phyloP scores from a whole-genome alignment of 768 basidiomycete species.

The Infundibulicybe gibba region DNA sequence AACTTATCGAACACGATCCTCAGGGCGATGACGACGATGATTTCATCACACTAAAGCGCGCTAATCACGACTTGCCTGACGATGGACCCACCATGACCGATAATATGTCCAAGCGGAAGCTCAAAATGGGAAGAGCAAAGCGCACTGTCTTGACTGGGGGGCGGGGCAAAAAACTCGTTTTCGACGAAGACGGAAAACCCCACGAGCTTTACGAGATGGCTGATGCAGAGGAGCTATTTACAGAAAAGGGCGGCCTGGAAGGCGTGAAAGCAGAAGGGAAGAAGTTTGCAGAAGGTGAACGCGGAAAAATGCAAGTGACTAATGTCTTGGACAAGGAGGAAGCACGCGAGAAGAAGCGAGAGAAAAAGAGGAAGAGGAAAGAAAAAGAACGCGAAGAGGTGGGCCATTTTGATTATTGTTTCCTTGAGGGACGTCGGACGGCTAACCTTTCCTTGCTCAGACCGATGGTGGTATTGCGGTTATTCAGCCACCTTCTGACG shows the following conservation, averaged over 20 bases:
- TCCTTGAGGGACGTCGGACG: conserved; percentile 3
- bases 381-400: conserved; percentile 65
- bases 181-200: conserved; percentile 82
- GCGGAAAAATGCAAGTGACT: conserved; percentile 62
- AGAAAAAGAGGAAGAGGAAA: conserved; percentile 92
- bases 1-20: conserved; percentile 72
- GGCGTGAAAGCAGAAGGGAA: conserved; percentile 65
- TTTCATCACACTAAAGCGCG: conserved; percentile 93
- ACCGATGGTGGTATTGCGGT: conserved; percentile 32
- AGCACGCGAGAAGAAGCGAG: conserved; percentile 83
- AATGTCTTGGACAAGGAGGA: conserved; percentile 79
- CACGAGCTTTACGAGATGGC: conserved; percentile 85
- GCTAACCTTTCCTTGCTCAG: conserved; percentile 19
- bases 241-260: conserved; percentile 56
- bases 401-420: conserved; percentile 22
- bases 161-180: conserved; percentile 71
- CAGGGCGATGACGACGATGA: conserved; percentile 58
- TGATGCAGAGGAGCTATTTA: conserved; percentile 67
- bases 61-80: conserved; percentile 69
- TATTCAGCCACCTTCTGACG: conserved; percentile 29
- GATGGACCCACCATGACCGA: conserved; percentile 25
- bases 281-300: conserved; percentile 71
- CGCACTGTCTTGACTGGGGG: conserved; percentile 67
- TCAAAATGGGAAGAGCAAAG: conserved; percentile 70
- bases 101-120: conserved; percentile 84